phyloP scores from a whole-genome alignment of 306 rosid genomes.

The Carpinus fangiana region DNA sequence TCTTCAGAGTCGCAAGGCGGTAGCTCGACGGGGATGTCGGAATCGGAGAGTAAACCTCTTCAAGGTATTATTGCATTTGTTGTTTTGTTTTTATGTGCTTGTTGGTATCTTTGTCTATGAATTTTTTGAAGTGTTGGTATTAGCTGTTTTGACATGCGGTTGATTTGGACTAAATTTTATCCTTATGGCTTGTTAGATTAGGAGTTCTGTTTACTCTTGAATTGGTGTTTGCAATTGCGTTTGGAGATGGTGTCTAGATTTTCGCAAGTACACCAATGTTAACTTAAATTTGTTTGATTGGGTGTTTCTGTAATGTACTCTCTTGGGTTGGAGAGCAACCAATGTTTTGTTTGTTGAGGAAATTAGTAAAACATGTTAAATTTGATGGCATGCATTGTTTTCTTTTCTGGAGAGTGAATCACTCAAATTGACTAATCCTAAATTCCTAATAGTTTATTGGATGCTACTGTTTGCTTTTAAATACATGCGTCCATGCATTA shows the following conservation, averaged over 20 bases:
- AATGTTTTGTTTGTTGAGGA: too few relatives aligned
- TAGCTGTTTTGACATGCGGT: neutral
- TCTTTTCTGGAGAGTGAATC: neutral
- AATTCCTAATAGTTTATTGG: neutral
- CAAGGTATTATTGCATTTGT: conserved; percentile 51
- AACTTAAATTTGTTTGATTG: neutral
- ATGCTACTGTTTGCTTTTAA: neutral
- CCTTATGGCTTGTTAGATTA: neutral
- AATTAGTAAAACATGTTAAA: neutral
- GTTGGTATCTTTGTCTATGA: neutral
- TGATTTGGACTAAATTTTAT: neutral
- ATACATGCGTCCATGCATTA: neutral
- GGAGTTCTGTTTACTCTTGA: neutral
- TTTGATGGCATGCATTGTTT: neutral
- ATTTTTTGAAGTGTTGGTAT: neutral
- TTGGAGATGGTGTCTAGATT: neutral
- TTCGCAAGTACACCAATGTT: neutral
- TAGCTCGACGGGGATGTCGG: conserved; percentile 81
- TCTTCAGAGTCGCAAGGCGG: conserved; percentile 79
- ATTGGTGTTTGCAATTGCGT: conserved; percentile 3
- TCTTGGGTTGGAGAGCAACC: neutral
- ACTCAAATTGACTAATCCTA: neutral
- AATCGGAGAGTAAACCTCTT: conserved; percentile 69
- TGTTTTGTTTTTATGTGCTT: neutral
- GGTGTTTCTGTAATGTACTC: neutral